Percentiles rank a stretch among this genome's conserved stretches.
Conservation (phyloP, 441 rosid species). For the Metrosideros polymorpha region DNA sequence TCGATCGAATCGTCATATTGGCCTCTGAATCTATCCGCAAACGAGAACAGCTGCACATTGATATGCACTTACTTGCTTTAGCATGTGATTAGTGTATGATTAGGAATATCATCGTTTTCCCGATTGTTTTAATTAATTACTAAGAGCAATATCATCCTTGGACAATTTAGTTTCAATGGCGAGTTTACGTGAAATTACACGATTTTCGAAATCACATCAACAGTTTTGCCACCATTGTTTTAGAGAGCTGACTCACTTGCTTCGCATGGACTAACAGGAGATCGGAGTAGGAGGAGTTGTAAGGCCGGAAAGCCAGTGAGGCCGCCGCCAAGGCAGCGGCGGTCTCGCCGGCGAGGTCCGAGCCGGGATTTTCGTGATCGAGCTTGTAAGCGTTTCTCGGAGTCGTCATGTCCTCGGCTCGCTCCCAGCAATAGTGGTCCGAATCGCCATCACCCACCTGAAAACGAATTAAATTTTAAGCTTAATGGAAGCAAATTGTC, state of each 20-base stretch:
- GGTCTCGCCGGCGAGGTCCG: constrained; percentile 86
- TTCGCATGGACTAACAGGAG: constrained; percentile 62
- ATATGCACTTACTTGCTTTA: background rate
- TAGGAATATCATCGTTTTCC: background rate
- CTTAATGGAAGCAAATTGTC: background rate
- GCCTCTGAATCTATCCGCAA: constrained; percentile 56
- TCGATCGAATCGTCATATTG: constrained; percentile 44
- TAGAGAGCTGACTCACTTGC: constrained; percentile 32
- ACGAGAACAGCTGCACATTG: constrained; percentile 35
- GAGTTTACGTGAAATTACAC: background rate
- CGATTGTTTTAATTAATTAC: background rate
- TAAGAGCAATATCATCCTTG: background rate
- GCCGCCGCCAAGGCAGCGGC: constrained; percentile 86
- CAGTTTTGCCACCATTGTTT: background rate
- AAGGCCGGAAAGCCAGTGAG: constrained; percentile 70
- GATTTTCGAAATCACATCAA: background rate
- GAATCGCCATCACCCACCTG: constrained; percentile 85
- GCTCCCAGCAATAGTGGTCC: constrained; percentile 86
- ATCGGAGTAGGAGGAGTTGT: constrained; percentile 68
- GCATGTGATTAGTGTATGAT: background rate
- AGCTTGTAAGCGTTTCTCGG: constrained; percentile 66
- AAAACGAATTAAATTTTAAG: background rate
- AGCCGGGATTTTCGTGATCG: constrained; percentile 63
- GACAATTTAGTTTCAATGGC: background rate
- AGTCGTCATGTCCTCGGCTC: constrained; percentile 91